These are phyloP conservation scores for Carex arenaria DNA, from an alignment of 202 grass and related monocot genomes.

Conservation along the genomic window DNA sequence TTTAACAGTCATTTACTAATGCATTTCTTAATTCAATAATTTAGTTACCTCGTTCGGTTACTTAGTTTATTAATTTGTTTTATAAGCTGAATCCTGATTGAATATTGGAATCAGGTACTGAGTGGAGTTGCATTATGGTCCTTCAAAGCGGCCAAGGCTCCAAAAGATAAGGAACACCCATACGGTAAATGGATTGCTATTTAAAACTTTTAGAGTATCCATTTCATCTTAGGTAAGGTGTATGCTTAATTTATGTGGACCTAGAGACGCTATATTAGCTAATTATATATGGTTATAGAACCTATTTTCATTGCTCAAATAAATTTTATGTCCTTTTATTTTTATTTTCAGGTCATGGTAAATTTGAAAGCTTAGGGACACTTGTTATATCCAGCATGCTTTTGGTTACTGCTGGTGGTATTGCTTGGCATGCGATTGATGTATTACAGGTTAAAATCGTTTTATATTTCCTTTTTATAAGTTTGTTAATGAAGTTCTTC, in stretches of 20 bases:
- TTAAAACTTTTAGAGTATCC: not conserved
- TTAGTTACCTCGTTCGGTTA: not conserved
- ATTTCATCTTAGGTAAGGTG: not conserved
- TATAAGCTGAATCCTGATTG: not conserved
- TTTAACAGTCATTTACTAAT: not conserved
- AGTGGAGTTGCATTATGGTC: constrained; percentile 77
- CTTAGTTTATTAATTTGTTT: not conserved
- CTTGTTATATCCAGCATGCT: constrained; percentile 97
- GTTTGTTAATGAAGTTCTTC: constrained; percentile 10
- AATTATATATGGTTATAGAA: not conserved
- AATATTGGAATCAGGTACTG: constrained; percentile 48
- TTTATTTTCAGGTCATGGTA: constrained; percentile 70
- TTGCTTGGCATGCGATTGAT: constrained; percentile 98
- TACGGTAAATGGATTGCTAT: constrained; percentile 53
- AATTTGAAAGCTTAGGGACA: constrained; percentile 83
- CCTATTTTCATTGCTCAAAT: not conserved
- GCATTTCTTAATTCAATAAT: constrained; percentile 3
- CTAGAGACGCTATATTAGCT: not conserved
- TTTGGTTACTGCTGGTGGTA: constrained; percentile 80
- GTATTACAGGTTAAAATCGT: constrained; percentile 72
- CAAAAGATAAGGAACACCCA: constrained; percentile 85
- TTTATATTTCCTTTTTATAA: constrained; percentile 24
- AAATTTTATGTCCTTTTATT: not conserved
- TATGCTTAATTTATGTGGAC: not conserved
- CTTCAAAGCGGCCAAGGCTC: constrained; percentile 73